phyloP scores from a whole-genome alignment of 2,329 filamentous ascomycete genomes.

The Huntiella bhutanensis region DNA sequence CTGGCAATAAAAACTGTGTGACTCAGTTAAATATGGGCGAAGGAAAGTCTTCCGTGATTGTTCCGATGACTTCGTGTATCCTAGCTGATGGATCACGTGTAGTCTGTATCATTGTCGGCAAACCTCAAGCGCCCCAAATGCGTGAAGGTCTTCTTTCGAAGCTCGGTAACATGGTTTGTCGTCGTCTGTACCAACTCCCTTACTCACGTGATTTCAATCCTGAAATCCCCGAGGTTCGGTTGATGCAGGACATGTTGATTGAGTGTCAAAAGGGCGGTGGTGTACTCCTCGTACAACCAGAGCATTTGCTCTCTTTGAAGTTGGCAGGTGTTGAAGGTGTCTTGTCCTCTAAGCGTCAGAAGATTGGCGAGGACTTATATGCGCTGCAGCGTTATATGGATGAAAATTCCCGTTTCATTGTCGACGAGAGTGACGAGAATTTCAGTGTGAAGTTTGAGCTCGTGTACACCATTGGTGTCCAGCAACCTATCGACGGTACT shows the following conservation, averaged over 20 bases:
- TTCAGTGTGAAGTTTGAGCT: constrained; percentile 42
- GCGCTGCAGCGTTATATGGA: constrained; percentile 27
- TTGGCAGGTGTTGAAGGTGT: constrained; percentile 36
- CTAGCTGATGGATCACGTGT: constrained; percentile 32
- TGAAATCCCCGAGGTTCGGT: constrained; percentile 19
- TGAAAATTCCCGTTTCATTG: constrained; percentile 29
- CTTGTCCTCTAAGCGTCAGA: background rate
- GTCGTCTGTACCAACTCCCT: constrained; percentile 36
- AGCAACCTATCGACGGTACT: constrained; percentile 29
- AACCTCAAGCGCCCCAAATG: constrained; percentile 43
- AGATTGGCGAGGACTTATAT: constrained; percentile 19
- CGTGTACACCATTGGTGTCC: constrained; percentile 40
- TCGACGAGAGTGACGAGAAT: constrained; percentile 49
- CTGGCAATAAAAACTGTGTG: constrained; percentile 25
- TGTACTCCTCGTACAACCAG: constrained; percentile 41
- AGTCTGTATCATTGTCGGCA: constrained; percentile 40
- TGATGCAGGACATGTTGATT: constrained; percentile 17
- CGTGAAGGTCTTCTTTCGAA: constrained; percentile 33
- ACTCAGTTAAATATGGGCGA: constrained; percentile 57
- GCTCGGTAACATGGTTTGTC: constrained; percentile 35
- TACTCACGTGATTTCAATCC: constrained; percentile 31
- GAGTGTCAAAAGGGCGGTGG: constrained; percentile 32
- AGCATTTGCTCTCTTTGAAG: constrained; percentile 44
- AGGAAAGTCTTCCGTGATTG: constrained; percentile 51
- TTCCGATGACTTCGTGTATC: constrained; percentile 39